Percentiles rank a stretch among this genome's conserved stretches.
These are phyloP conservation scores for Blastobotrys arbuscula DNA, from an alignment of 1,139 yeast species.

Conservation along the genomic window DNA sequence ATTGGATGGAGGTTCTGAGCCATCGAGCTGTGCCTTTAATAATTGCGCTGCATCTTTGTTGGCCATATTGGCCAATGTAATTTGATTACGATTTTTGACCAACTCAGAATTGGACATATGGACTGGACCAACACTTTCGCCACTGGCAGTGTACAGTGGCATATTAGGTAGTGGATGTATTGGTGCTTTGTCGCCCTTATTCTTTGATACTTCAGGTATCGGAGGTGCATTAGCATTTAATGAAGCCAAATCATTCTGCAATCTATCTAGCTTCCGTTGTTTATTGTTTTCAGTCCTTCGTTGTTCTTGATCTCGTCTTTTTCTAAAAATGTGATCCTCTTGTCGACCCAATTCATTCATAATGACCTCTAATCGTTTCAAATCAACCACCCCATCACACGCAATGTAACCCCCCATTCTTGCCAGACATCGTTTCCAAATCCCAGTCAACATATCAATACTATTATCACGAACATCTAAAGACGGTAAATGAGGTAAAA, in stretches of 20 bases:
- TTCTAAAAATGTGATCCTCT: conserved; percentile 76
- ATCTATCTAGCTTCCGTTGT: conserved; percentile 46
- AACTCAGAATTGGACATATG: conserved; percentile 67
- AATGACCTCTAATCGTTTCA: conserved; percentile 69
- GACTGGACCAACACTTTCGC: conserved; percentile 62
- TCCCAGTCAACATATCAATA: conserved; percentile 68
- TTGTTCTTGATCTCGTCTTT: conserved; percentile 60
- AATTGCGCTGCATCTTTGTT: conserved; percentile 67
- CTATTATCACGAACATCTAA: conserved; percentile 94
- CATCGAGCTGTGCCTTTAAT: conserved; percentile 41
- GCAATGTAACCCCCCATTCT: conserved; percentile 71
- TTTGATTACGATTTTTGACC: conserved; percentile 58
- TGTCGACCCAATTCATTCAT: conserved; percentile 59
- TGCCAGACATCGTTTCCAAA: conserved; percentile 78
- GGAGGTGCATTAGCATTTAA: conserved; percentile 18
- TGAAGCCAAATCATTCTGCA: conserved; percentile 18
- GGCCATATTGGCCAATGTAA: conserved; percentile 73
- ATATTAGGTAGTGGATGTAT: conserved; percentile 63
- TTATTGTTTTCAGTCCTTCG: conserved; percentile 60
- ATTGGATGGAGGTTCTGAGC: conserved; percentile 14
- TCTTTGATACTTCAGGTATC: conserved; percentile 23
- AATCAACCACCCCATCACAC: conserved; percentile 77
- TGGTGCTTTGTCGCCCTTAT: conserved; percentile 65
- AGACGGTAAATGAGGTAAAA: conserved; percentile 92
- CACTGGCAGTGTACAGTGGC: conserved; percentile 69